Evolutionary conservation across 495 filamentous ascomycete species (phyloP).

Genomic region (Lophiostoma macrostomum): DNA sequence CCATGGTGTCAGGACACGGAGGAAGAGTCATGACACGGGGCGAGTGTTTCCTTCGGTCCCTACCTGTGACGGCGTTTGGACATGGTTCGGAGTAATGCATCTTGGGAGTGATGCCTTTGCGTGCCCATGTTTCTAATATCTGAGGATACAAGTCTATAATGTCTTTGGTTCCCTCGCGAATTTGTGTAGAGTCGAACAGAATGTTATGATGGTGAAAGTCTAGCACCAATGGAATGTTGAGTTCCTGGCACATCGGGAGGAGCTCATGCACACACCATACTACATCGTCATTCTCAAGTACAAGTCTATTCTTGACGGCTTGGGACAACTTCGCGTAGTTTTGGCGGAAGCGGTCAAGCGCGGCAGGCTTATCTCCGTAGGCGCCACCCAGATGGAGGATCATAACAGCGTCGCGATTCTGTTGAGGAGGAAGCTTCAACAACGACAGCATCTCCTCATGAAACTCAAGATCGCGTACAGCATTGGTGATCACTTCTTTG

Average conservation of each 20-base stretch:
- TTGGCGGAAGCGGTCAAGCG: constrained; percentile 73
- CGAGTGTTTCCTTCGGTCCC: constrained; percentile 79
- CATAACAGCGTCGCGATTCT: constrained; percentile 87
- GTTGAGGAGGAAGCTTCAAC: constrained; percentile 73
- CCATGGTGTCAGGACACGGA: constrained; percentile 77
- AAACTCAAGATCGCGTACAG: constrained; percentile 81
- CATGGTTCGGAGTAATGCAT: constrained; percentile 93
- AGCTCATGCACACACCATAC: constrained; percentile 87
- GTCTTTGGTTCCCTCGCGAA: constrained; percentile 84
- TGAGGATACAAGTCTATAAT: constrained; percentile 67
- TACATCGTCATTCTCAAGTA: constrained; percentile 94
- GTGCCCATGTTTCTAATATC: constrained; percentile 80
- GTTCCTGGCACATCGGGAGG: constrained; percentile 84
- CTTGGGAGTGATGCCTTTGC: constrained; percentile 86
- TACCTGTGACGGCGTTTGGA: constrained; percentile 67
- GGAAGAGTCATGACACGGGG: constrained; percentile 74
- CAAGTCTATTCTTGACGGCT: constrained; percentile 73
- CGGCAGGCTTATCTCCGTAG: constrained; percentile 83
- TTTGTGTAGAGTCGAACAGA: constrained; percentile 65
- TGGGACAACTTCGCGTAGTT: constrained; percentile 68
- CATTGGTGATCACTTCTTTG: constrained; percentile 66
- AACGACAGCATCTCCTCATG: constrained; percentile 82
- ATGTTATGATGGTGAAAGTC: constrained; percentile 98
- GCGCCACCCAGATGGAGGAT: constrained; percentile 92
- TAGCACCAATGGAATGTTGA: constrained; percentile 88